Base-by-base conservation (phyloP, 768 basidiomycete species). In the Leccinum sublutescens region DNA sequence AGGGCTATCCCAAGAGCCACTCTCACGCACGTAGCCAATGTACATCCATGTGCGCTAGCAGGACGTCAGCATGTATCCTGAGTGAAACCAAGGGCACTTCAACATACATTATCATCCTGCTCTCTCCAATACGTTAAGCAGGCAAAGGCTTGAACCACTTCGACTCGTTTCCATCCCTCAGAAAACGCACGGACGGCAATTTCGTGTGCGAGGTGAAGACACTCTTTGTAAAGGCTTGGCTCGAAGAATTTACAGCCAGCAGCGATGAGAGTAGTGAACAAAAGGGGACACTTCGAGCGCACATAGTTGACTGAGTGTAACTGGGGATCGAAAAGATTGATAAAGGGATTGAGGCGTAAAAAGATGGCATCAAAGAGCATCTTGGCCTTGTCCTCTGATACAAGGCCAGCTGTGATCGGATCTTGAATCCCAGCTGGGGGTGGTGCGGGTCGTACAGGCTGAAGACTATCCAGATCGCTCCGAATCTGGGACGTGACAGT, bases 101-200 rank as follows among this genome's bases (percentile, higher is more conserved):
- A 57, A 71, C 82, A 50, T 62, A 89, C 89, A 56, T 85, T 89
- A 65, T 96, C 94, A 62, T 90, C 86, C 43, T 92, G 89, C 65
- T 92, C 90, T 70, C 83, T 88, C 91, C 92, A 95, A 73, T 95
- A 95, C 40, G 88, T 91, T 60, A 95, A 78, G 66, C 91, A 93
- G 19, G 89, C 87, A 70, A 93, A 91, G 27, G 92, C 91, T 74
- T 96, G 94, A 4, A 91, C 89, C 21, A 93, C 86, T 73, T 94
- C 93, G 54, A 95, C 85, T 61, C 86, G 81, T 70, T 91, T 88
- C 83, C 83, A 87, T n/a, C 80, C 82, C 62, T 89, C 85, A 33
- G 85, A 80, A 66, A 95, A 93, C 9, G 92, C 91, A 58, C 84
- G 83, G 27, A 89, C 79, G n/a, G 87, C 85, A 62, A 87, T 82